Evolutionary conservation across 768 basidiomycete species (phyloP).

Genomic region (Omphalotus guepiniiformis): DNA sequence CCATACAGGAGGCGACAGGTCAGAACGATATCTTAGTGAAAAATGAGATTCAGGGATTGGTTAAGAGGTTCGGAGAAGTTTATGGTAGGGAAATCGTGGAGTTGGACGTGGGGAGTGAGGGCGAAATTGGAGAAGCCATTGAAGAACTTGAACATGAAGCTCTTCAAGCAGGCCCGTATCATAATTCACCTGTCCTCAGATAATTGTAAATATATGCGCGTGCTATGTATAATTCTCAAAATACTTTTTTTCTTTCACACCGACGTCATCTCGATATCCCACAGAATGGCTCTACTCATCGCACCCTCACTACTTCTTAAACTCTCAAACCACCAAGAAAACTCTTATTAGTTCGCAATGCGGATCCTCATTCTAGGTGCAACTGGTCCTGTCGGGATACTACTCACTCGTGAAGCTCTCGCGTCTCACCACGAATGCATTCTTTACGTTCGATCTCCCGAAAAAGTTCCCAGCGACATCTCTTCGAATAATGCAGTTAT

Average conservation of each 20-base stretch:
- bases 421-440: constrained; percentile 34
- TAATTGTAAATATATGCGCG: no score
- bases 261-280: background rate
- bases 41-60: constrained; percentile 49
- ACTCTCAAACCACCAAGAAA: constrained; percentile 1
- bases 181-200: no score
- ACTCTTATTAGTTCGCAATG: constrained; percentile 25
- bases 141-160: constrained; percentile 43
- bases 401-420: constrained; percentile 54
- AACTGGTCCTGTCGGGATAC: constrained; percentile 58
- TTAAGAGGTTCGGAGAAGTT: constrained; percentile 40
- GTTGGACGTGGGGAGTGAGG: constrained; percentile 38
- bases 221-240: no score
- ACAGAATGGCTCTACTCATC: background rate
- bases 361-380: constrained; percentile 65
- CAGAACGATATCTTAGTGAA: constrained; percentile 36
- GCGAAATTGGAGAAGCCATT: constrained; percentile 47
- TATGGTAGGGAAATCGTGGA: constrained; percentile 47
- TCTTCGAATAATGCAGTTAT: constrained; percentile 38
- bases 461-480: constrained; percentile 55
- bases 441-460: constrained; percentile 59
- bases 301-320: constrained; percentile 6
- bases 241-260: background rate
- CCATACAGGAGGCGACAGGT: constrained; percentile 46
- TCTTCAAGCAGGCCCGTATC: constrained; percentile 34